Evolutionary conservation across 352 stramenopile genomes (phyloP).

Genomic region (Sclerospora graminicola): DNA sequence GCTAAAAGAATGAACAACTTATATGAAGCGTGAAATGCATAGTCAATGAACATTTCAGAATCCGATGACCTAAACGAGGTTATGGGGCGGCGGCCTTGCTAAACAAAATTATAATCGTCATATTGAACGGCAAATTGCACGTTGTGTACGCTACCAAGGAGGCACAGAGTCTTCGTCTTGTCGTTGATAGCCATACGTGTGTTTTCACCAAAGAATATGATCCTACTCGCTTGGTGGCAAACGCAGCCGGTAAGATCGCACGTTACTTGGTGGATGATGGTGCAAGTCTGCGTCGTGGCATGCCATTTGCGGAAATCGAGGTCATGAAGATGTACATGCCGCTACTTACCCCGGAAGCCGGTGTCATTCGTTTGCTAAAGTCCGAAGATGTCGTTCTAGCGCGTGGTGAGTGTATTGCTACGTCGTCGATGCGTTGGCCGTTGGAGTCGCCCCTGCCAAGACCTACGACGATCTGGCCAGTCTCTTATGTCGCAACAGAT

Average conservation of each 20-base stretch:
- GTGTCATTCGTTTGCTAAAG: constrained; percentile 91
- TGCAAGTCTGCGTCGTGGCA: constrained; percentile 74
- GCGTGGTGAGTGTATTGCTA: constrained; percentile 95
- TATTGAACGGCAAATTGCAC: constrained; percentile 94
- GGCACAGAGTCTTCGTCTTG: constrained; percentile 84
- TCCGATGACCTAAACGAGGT: no score
- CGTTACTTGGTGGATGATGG: constrained; percentile 97
- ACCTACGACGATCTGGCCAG: constrained; percentile 77
- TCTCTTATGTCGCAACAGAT: constrained; percentile 58
- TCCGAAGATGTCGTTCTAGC: constrained; percentile 94
- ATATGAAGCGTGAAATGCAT: no score
- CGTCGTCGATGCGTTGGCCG: constrained; percentile 69
- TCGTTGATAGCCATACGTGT: constrained; percentile 92
- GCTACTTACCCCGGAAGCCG: constrained; percentile 93
- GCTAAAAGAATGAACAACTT: no score
- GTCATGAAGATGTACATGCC: constrained; percentile 99
- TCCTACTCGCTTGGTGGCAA: constrained; percentile 94
- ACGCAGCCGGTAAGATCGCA: constrained; percentile 98
- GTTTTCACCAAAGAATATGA: constrained; percentile 99
- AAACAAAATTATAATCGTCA: no score
- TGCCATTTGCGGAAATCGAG: constrained; percentile 84
- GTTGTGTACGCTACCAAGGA: constrained; percentile 94
- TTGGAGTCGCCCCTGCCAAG: constrained; percentile 61
- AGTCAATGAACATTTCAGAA: no score
- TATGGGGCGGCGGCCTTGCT: constrained; percentile 98